These are phyloP conservation scores for Tetraselmis striata DNA, from an alignment of 139 green algal species.

Conservation along the genomic window DNA sequence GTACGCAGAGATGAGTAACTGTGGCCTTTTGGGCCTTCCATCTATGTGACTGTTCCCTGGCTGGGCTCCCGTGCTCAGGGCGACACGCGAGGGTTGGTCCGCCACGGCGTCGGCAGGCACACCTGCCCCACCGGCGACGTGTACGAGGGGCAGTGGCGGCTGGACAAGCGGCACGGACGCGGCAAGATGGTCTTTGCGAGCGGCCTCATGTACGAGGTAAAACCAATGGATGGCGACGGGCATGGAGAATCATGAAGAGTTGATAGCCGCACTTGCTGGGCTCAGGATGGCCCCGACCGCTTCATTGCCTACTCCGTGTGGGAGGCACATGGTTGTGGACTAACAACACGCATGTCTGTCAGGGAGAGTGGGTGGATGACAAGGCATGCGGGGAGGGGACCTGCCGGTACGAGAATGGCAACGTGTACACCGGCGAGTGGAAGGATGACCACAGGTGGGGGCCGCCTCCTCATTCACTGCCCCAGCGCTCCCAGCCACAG, in stretches of 20 bases:
- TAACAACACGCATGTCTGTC: too few relatives aligned
- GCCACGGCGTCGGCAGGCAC: neutral
- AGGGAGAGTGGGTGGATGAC: neutral
- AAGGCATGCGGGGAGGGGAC: neutral
- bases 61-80: too few relatives aligned
- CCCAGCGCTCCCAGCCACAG: too few relatives aligned
- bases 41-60: too few relatives aligned
- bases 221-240: too few relatives aligned
- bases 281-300: too few relatives aligned
- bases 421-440: neutral
- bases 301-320: too few relatives aligned
- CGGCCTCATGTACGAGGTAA: neutral
- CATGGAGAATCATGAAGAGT: too few relatives aligned
- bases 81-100: neutral
- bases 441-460: neutral
- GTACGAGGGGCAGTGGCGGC: slow-evolving; percentile 42
- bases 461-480: too few relatives aligned
- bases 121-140: slow-evolving; percentile 29
- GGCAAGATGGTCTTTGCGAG: neutral
- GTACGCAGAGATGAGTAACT: neutral
- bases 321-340: too few relatives aligned
- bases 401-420: neutral
- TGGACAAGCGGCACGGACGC: slow-evolving; percentile 15
- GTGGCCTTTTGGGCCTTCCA: too few relatives aligned
- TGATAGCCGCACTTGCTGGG: too few relatives aligned